Base-by-base conservation (phyloP, 2,329 filamentous ascomycete species). In the Nigrospora oryzae region DNA sequence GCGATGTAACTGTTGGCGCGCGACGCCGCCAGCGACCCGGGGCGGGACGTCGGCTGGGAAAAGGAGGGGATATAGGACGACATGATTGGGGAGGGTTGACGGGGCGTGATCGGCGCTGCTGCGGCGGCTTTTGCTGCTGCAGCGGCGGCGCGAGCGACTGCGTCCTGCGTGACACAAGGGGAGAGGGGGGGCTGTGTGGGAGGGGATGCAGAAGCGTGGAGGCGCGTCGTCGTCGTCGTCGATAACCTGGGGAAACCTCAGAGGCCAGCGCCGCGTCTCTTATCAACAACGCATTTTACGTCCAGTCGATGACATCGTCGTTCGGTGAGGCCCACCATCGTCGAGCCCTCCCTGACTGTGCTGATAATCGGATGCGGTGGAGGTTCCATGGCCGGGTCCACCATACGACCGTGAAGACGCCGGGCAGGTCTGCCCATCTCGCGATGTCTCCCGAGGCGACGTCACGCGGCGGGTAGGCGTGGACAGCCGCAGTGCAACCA, bases 321-420 rank as follows among this genome's bases (percentile, higher is more conserved):
- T 28, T 32, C 36, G 30, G 31, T n/a, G 17, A 16, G 15, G 16
- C 17, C 42, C 8, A 43, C 17, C 19, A 23, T 37, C 37, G 36
- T 38, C 38, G 43, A 40, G 38, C 19, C 19, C 33, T 45, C 43
- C 42, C 38, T 17, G 35, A 36, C 36, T 45, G 32, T 16, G 23
- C 32, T 31, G 31, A 35, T 41, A 34, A 37, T 33, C 34, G 19
- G 33, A 36, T 42, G 38, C 30, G 38, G 43, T 36, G 46, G 31
- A 34, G 23, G 15, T 35, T 46, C 38, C 38, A 34, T 19, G 40
- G 17, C 19, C 19, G 28, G 50, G 45, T 48, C 50, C 50, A 51
- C 50, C 50, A 48, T 51, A 42, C 44, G 43, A 47, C 50, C 50
- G 50, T 50, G 46, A 48, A 49, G 42, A 39, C 43, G 46, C 50